phyloP scores from a whole-genome alignment of 1,139 yeast genomes.

The Pichia sp. region DNA sequence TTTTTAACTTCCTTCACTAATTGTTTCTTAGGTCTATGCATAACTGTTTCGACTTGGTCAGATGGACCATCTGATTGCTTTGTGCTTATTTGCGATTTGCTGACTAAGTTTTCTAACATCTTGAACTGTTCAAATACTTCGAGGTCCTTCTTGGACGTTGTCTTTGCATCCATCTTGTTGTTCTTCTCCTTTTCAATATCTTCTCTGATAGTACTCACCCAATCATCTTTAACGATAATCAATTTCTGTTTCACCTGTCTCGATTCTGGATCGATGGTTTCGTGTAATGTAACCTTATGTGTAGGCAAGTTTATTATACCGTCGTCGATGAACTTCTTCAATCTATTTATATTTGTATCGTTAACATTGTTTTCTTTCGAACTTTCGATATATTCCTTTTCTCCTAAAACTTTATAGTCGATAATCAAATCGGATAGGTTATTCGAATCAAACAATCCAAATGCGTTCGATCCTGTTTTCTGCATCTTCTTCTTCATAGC shows the following conservation, averaged over 20 bases:
- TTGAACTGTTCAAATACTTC: conserved; percentile 21
- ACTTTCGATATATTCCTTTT: conserved; percentile 6
- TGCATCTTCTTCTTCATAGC: conserved; percentile 12
- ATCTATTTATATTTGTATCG: conserved; percentile 15
- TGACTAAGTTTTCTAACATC: conserved; percentile 20
- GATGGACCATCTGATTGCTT: conserved; percentile 9
- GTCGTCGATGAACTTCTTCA: conserved; percentile 20
- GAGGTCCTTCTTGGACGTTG: conserved; percentile 9
- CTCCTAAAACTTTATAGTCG: conserved; percentile 19
- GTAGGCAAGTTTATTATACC: conserved; percentile 25
- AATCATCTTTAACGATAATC: conserved; percentile 25
- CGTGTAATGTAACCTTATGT: conserved; percentile 22
- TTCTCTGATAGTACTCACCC: conserved; percentile 14
- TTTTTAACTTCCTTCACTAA: conserved; percentile 15
- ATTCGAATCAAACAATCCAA: conserved; percentile 22
- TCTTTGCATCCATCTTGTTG: not conserved
- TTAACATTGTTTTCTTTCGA: conserved; percentile 19
- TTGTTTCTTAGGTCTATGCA: conserved; percentile 18
- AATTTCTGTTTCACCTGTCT: conserved; percentile 24
- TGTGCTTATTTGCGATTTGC: conserved; percentile 17
- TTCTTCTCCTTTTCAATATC: conserved; percentile 10
- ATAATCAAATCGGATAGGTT: conserved; percentile 23
- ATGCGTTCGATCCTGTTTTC: conserved; percentile 13
- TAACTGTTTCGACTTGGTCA: conserved; percentile 10
- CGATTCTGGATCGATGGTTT: conserved; percentile 16